Percentiles rank a stretch among this genome's conserved stretches.
Conservation (phyloP, 768 basidiomycete genomes). For the Crucibulum laeve region DNA sequence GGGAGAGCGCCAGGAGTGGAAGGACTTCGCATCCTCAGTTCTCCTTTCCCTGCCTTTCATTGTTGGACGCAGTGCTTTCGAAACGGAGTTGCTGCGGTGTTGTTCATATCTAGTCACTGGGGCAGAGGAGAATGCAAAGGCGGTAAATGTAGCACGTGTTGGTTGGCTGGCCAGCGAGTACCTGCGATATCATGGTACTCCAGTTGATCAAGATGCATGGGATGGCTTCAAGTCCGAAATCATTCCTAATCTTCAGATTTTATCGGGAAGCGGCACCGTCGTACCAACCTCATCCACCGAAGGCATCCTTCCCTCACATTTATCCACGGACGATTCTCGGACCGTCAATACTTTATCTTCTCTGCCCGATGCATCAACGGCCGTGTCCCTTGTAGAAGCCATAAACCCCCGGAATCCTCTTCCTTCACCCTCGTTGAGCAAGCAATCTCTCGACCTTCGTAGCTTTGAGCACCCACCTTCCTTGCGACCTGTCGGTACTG, state of each 20-base stretch:
- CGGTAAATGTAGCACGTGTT: slow-evolving; percentile 40
- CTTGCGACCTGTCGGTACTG: slow-evolving; percentile 13
- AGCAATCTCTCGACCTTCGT: slow-evolving; percentile 17
- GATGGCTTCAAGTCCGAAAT: slow-evolving; percentile 49
- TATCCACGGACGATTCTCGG: slow-evolving; percentile 30
- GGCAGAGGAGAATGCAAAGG: slow-evolving; percentile 36
- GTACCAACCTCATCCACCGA: slow-evolving; percentile 44
- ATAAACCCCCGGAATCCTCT: slow-evolving; percentile 15
- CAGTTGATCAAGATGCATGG: slow-evolving; percentile 53
- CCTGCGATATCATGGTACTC: slow-evolving; percentile 48
- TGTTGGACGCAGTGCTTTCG: slow-evolving; percentile 53
- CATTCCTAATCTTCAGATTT: slow-evolving; percentile 37
- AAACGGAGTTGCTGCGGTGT: slow-evolving; percentile 65
- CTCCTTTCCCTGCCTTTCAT: slow-evolving; percentile 57
- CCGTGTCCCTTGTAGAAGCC: slow-evolving; percentile 43
- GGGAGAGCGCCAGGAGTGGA: slow-evolving; percentile 38
- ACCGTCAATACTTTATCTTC: slow-evolving; percentile 51
- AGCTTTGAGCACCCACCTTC: slow-evolving; percentile 21
- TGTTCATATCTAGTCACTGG: slow-evolving; percentile 63
- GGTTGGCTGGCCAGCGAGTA: slow-evolving; percentile 68
- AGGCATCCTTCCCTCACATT: slow-evolving; percentile 44
- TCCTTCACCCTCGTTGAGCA: slow-evolving; percentile 16
- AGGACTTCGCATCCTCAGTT: slow-evolving; percentile 57
- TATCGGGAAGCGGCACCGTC: slow-evolving; percentile 13
- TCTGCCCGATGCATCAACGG: slow-evolving; percentile 35